Percentiles rank a stretch among this genome's conserved stretches.
These are phyloP conservation scores for Primulina tabacum DNA, from an alignment of 257 asterid species.

Conservation along the genomic window DNA sequence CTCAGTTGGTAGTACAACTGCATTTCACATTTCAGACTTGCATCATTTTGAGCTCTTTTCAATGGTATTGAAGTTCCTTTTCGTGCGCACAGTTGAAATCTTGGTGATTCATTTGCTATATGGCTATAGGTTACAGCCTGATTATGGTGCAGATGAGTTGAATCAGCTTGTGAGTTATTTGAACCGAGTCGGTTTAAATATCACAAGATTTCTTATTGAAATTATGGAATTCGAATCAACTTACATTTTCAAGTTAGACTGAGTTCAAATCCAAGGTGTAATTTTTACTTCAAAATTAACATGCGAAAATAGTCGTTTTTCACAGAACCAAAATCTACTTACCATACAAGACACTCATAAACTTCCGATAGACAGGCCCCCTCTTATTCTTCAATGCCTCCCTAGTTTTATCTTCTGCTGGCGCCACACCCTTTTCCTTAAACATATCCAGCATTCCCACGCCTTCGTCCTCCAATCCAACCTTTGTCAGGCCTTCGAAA, in stretches of 20 bases:
- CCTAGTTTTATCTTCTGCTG: conserved; percentile 54
- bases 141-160: no score
- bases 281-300: neutral
- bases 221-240: no score
- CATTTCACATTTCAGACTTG: neutral
- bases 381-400: conserved; percentile 35
- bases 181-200: no score
- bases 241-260: no score
- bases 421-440: conserved; percentile 56
- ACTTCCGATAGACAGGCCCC: neutral
- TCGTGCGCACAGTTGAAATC: no score
- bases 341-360: conserved; percentile 41
- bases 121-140: neutral
- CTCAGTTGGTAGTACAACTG: neutral
- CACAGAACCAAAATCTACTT: conserved; percentile 25
- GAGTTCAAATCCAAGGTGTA: no score
- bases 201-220: no score
- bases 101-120: neutral
- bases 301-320: neutral
- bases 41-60: no score
- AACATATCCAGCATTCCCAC: conserved; percentile 53
- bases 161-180: no score
- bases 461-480: conserved; percentile 55
- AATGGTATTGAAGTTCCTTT: no score
- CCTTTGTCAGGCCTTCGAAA: conserved; percentile 48